Evolutionary conservation across 2,329 filamentous ascomycete genomes (phyloP), one percentile per base, ranked within the genome.

Genomic region (Fusarium domesticum): DNA sequence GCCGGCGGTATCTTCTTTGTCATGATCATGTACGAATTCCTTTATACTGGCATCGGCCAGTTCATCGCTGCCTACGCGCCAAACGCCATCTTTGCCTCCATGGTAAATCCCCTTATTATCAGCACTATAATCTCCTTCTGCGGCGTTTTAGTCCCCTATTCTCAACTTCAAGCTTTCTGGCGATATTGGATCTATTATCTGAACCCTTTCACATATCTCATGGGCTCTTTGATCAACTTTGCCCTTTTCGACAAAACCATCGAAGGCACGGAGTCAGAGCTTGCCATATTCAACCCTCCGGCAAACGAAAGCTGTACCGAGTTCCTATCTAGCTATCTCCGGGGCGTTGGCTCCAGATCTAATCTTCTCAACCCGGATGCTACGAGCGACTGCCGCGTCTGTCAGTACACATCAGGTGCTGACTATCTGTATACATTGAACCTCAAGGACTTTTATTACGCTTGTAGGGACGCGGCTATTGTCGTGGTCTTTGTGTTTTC

Each of bases 391-490:
- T 85, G 83, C 59, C 59, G 62, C 16, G 79, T 84, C 0, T 87
- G 83, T 53, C 70, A 78, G 51, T 85, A 79, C 59, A 57, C 58
- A 0, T 59, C 53, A 5, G 82, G 81, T 0, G 69, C 69, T 1
- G 81, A 83, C 43, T 85, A 81, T 51, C 59, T 84, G 4, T 50
- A 60, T 5, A 76, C 69, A 0, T 43, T 85, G 8, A 82, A 84
- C 55, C 52, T 85, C 4, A 67, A 68, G 2, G 70, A 77, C 2
- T 75, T 82, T 50, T 76, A 72, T 47, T 78, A 78, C 52, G 81
- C 80, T 0, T 85, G 82, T 82, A 71, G 82, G 39, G 70, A 85
- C 63, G 77, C 76, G 0, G 81, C 59, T 0, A 78, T 83, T 41
- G 70, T 73, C 4, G 74, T 74, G 0, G 63, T 80, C 6, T 82